phyloP scores from a whole-genome alignment of 2,329 filamentous ascomycete genomes.

The Leptographium wingfieldii region DNA sequence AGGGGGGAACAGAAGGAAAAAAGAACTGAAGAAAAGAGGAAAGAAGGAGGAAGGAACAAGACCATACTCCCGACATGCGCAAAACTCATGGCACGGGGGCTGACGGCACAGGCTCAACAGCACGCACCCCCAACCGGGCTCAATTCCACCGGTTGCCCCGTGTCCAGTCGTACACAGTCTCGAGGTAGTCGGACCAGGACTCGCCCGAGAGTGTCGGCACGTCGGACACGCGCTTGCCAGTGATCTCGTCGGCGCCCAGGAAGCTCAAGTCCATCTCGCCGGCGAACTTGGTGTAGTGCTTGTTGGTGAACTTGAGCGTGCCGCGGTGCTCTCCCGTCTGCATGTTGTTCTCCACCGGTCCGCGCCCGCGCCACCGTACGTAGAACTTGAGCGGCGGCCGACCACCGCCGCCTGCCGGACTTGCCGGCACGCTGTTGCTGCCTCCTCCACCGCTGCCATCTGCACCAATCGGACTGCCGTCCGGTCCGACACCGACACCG shows the following conservation, averaged over 20 bases:
- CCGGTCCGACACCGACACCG: not conserved
- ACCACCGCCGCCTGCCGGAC: not conserved
- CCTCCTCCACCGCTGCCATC: not conserved
- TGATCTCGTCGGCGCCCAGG: constrained; percentile 14
- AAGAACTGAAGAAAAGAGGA: not conserved
- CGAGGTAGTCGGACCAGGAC: constrained; percentile 16
- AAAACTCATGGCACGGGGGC: too few relatives aligned
- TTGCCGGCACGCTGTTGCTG: not conserved
- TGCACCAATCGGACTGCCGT: not conserved
- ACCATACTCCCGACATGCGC: not conserved
- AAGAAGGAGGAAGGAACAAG: not conserved
- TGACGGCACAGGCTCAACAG: too few relatives aligned
- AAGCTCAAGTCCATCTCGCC: constrained; percentile 15
- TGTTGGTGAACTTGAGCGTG: constrained; percentile 16
- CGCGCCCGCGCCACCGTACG: constrained; percentile 15
- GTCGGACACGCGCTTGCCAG: constrained; percentile 14
- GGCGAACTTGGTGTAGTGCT: constrained; percentile 16
- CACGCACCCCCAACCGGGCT: not conserved
- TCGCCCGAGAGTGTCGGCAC: constrained; percentile 8
- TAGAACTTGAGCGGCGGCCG: constrained; percentile 13
- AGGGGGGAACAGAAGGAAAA: not conserved
- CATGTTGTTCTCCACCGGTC: constrained; percentile 15
- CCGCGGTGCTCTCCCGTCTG: constrained; percentile 13
- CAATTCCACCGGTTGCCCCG: constrained; percentile 11
- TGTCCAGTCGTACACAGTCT: constrained; percentile 14